Base-by-base conservation (phyloP, 2,329 filamentous ascomycete species). In the Nigrospora oryzae region DNA sequence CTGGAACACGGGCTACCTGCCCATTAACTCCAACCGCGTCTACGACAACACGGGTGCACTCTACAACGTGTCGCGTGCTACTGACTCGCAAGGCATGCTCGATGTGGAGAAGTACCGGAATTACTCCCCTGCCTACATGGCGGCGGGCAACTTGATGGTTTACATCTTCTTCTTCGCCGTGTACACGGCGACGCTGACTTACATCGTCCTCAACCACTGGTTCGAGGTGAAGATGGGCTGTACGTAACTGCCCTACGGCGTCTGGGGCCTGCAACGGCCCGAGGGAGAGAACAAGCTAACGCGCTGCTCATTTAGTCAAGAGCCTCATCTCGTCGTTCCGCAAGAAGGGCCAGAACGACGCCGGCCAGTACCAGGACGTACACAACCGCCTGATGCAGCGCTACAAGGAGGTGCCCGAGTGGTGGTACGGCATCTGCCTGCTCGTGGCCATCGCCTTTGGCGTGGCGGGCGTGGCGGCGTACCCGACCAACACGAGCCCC, bases 1-100 rank as follows among this genome's bases (percentile, higher is more conserved):
- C 2, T 83, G 74, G 63, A 74, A 77, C 58, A 74, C 71, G 11
- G 67, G 71, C 42, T 81, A 77, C 35, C 56, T 82, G n/a, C 77
- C 78, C 0, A 67, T 81, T 44, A 71, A 75, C 36, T 70, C 69
- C 11, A 72, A 74, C 19, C 65, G 69, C 38, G 70, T 70, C 0
- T 81, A 74, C 47, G 77, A 82, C 59, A 81, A 81, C 48, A 76
- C 69, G 0, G 76, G 72, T 8, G 54, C 54, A 1, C 40, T 58
- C 1, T 81, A 81, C 53, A 69, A 77, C 23, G 69, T 78, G 12
- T 63, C 61, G 11, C 67, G 68, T 4, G 75, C 81, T 19, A 66
- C 81, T 5, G 69, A 68, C 19, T 48, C 62, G 1, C 62, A 70
- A 28, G 64, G 69, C 45, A 73, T 68, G 0, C 67, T 82, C 14